Evolutionary conservation across 345 rosid species (phyloP).

Genomic region (Boechera stricta): DNA sequence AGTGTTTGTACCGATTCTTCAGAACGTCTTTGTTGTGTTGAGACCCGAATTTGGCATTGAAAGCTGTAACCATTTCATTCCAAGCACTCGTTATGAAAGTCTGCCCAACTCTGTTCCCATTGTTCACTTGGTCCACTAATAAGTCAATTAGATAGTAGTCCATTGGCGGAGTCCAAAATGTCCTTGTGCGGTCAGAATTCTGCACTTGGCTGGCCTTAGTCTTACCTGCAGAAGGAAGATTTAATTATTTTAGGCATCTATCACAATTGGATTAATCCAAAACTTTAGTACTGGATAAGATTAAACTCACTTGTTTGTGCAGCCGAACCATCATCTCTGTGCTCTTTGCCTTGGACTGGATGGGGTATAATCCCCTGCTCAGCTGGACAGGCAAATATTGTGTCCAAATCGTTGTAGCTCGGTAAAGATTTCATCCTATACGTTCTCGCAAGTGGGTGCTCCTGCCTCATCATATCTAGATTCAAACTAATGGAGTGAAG

Average conservation of each 20-base stretch:
- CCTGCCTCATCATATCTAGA: slow-evolving; percentile 50
- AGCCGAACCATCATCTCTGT: slow-evolving; percentile 46
- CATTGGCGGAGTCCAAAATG: slow-evolving; percentile 94
- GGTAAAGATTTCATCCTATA: slow-evolving; percentile 73
- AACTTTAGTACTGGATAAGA: slow-evolving; percentile 15
- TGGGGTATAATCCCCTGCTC: slow-evolving; percentile 42
- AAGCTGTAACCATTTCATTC: slow-evolving; percentile 66
- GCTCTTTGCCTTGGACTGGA: slow-evolving; percentile 51
- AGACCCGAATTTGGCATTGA: slow-evolving; percentile 68
- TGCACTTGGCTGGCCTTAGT: slow-evolving; percentile 50
- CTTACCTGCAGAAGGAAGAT: slow-evolving; percentile 49
- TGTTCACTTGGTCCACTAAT: slow-evolving; percentile 71
- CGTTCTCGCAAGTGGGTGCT: slow-evolving; percentile 64
- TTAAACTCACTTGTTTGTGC: slow-evolving; percentile 49
- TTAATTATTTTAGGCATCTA: not conserved
- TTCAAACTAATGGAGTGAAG: slow-evolving; percentile 36
- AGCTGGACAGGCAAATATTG: slow-evolving; percentile 55
- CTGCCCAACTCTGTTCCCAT: slow-evolving; percentile 84
- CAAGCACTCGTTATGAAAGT: slow-evolving; percentile 82
- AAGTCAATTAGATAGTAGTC: slow-evolving; percentile 77
- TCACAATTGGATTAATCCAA: not conserved
- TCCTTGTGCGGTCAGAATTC: slow-evolving; percentile 69
- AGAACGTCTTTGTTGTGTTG: slow-evolving; percentile 73
- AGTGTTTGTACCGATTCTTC: slow-evolving; percentile 83
- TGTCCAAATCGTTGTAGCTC: slow-evolving; percentile 66